phyloP scores from a whole-genome alignment of 257 asterid species.

The Capsicum chinense region DNA sequence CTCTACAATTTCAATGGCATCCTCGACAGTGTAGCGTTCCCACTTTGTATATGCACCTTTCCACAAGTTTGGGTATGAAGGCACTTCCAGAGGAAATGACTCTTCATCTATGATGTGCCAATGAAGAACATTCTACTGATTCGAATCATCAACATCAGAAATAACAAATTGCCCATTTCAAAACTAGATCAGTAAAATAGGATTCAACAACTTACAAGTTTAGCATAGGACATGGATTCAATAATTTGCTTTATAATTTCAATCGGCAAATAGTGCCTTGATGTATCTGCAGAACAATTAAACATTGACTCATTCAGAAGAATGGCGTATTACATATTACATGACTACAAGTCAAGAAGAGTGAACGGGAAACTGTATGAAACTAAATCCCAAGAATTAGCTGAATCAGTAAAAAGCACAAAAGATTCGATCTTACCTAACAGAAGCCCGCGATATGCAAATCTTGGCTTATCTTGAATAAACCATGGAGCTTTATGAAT shows the following conservation, averaged over 20 bases:
- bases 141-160: slow-evolving; percentile 46
- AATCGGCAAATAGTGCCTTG: slow-evolving; percentile 86
- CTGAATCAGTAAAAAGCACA: background rate
- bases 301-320: slow-evolving; percentile 21
- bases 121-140: slow-evolving; percentile 90
- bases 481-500: slow-evolving; percentile 86
- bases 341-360: background rate
- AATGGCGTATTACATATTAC: background rate
- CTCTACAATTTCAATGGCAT: slow-evolving; percentile 85
- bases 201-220: slow-evolving; percentile 72
- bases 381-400: background rate
- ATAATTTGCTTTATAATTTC: slow-evolving; percentile 83
- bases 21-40: slow-evolving; percentile 89
- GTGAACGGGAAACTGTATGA: background rate
- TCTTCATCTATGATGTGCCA: slow-evolving; percentile 98
- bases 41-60: slow-evolving; percentile 85
- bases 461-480: slow-evolving; percentile 88
- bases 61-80: slow-evolving; percentile 87
- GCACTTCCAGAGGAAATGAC: slow-evolving; percentile 96
- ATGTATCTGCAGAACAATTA: slow-evolving; percentile 67
- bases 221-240: slow-evolving; percentile 92
- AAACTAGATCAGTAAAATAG: slow-evolving; percentile 31
- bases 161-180: background rate
- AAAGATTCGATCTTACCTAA: slow-evolving; percentile 54
- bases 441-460: slow-evolving; percentile 77